Evolutionary conservation across 2,329 filamentous ascomycete genomes (phyloP).

Genomic region (Cladophialophora yegresii): DNA sequence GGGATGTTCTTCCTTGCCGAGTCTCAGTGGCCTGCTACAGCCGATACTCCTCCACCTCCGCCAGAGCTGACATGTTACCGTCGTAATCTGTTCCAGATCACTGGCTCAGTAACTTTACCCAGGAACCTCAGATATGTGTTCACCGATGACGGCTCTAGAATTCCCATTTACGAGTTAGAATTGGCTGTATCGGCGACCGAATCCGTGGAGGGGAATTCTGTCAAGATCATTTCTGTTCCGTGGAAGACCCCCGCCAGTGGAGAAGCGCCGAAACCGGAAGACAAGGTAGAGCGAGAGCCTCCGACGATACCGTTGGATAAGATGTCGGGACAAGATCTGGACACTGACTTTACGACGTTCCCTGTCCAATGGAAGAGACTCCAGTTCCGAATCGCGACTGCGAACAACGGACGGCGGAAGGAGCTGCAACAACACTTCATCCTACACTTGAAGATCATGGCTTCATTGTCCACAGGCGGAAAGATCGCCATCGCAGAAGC

Average conservation of each 20-base stretch:
- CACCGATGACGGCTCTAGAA: constrained; percentile 79
- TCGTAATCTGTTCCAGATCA: constrained; percentile 93
- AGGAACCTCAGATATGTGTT: constrained; percentile 76
- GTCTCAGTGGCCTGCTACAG: constrained; percentile 61
- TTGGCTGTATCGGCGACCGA: constrained; percentile 89
- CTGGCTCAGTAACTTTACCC: constrained; percentile 80
- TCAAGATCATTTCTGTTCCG: constrained; percentile 93
- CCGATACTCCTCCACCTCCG: constrained; percentile 54
- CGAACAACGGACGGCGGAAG: constrained; percentile 91
- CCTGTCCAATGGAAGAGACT: constrained; percentile 92
- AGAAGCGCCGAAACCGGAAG: constrained; percentile 56
- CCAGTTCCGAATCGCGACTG: constrained; percentile 92
- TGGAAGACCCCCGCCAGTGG: constrained; percentile 91
- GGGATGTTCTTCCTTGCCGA: constrained; percentile 71
- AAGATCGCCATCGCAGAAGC: constrained; percentile 82
- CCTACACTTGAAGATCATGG: constrained; percentile 80
- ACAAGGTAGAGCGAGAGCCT: constrained; percentile 80
- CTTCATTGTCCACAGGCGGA: constrained; percentile 77
- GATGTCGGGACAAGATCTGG: constrained; percentile 66
- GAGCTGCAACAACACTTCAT: constrained; percentile 97
- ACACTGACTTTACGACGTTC: constrained; percentile 84
- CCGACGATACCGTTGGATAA: constrained; percentile 73
- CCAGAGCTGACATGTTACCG: constrained; percentile 94
- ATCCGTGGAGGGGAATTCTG: constrained; percentile 86
- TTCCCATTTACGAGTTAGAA: constrained; percentile 80